Percentiles rank a stretch among this genome's conserved stretches.
Conservation (phyloP, 2,329 filamentous ascomycete species). For the Clathrospora elynae region DNA sequence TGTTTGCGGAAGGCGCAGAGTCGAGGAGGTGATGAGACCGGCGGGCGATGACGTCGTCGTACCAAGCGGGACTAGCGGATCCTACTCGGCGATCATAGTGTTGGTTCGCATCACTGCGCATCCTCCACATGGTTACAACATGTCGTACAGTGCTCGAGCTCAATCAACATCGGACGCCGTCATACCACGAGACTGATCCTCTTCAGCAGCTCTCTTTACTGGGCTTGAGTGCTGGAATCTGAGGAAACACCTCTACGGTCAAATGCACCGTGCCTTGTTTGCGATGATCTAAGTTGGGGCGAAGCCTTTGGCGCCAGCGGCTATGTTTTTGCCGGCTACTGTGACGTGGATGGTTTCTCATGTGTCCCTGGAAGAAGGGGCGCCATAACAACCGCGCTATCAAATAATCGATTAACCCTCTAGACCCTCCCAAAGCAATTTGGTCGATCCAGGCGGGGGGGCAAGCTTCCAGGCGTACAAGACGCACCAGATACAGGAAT, state of each 20-base stretch:
- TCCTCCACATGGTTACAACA: conserved; percentile 9
- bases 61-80: too few relatives aligned
- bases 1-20: conserved; percentile 15
- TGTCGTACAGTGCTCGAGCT: neutral
- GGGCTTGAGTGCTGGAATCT: too few relatives aligned
- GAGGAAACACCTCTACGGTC: conserved; percentile 1
- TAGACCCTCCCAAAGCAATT: neutral
- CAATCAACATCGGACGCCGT: too few relatives aligned
- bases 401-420: conserved; percentile 1
- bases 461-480: too few relatives aligned
- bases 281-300: conserved; percentile 1
- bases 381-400: conserved; percentile 19
- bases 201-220: too few relatives aligned
- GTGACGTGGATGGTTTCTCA: conserved; percentile 30
- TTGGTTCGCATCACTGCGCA: conserved; percentile 14
- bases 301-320: conserved; percentile 19
- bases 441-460: too few relatives aligned
- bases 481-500: too few relatives aligned
- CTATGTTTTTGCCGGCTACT: conserved; percentile 10
- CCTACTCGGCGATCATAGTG: conserved; percentile 17
- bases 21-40: conserved; percentile 20
- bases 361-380: conserved; percentile 9
- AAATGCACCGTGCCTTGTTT: conserved; percentile 2
- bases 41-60: conserved; percentile 36
- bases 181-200: too few relatives aligned